Evolutionary conservation across 805 yeast genomes (phyloP), one percentile per base, ranked within the genome.

Genomic region (Barnettozyma sucrosica): DNA sequence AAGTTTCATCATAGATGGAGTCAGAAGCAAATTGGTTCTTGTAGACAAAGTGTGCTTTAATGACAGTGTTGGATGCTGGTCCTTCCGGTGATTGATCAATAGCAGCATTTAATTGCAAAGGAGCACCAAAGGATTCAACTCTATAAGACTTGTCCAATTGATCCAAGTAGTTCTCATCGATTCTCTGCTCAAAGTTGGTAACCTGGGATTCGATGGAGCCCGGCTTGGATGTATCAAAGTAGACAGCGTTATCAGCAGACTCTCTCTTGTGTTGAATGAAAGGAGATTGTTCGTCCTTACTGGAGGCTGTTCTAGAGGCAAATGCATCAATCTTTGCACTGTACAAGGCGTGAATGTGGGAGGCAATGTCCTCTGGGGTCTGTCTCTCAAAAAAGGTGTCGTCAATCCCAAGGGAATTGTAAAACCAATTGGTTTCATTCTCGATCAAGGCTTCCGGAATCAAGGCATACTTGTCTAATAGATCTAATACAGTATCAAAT

Each of bases 311-410:
- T 67, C 46, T 73, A 70, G 48, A 69, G 4, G 93, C 85, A 62
- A 76, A 87, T 7, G 96, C 95, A 56, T 92, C 93, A 46, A 93
- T 77, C 65, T 93, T 93, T 48, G 97, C 90, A 30, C 97, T 87
- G 67, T 92, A 92, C 46, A 92, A 73, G 9, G 97, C 85, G 61
- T 85, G 85, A 57, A 92, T 87, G 61, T 90, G 89, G 46, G 83
- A 77, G 16, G 87, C 90, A 55, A 92, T 85, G 51, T 83, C 86
- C 45, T 76, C 80, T 13, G 90, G 85, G 5, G 86, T 71, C 62
- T 92, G 97, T 53, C 85, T 80, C 38, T 93, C 93, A 64, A 92
- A 90, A 67, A 86, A 92, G 26, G 88, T 83, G 62, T 89, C 97
- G 62, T 90, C 97, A 50, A 92, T 89, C 24, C 97, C 97, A 55